A percentile compares a stretch with the other conserved stretches of the same genome.
phyloP scores from a whole-genome alignment of 1,139 yeast species.

The Candida sp. region DNA sequence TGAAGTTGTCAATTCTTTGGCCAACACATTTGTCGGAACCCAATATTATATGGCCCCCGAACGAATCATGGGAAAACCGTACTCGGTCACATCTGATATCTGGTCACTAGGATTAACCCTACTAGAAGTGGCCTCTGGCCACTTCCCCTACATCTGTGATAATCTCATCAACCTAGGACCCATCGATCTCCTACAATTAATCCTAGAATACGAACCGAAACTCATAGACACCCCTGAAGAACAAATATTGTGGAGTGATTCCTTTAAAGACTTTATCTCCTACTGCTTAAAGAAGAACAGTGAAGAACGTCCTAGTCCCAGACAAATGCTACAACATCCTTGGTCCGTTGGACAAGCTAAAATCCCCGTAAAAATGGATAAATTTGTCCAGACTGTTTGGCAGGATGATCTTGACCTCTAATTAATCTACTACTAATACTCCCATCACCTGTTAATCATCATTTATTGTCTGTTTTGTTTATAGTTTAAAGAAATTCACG shows the following conservation, averaged over 20 bases:
- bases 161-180: constrained; percentile 51
- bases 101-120: constrained; percentile 95
- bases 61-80: constrained; percentile 91
- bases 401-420: constrained; percentile 11
- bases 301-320: constrained; percentile 80
- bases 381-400: constrained; percentile 83
- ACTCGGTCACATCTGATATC: constrained; percentile 90
- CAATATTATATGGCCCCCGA: constrained; percentile 99
- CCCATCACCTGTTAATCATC: neutral
- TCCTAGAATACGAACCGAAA: constrained; percentile 76
- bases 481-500: neutral
- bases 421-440: neutral
- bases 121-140: constrained; percentile 87
- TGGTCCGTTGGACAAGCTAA: constrained; percentile 79
- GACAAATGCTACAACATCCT: constrained; percentile 90
- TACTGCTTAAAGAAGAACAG: constrained; percentile 83
- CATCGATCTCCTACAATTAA: constrained; percentile 78
- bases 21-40: constrained; percentile 96
- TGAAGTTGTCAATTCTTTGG: constrained; percentile 90
- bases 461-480: neutral
- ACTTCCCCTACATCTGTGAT: constrained; percentile 59
- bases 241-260: constrained; percentile 75
- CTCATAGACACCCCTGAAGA: constrained; percentile 74
- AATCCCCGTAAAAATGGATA: constrained; percentile 79
- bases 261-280: constrained; percentile 79